A percentile compares a stretch with the other conserved stretches of the same genome.
Evolutionary conservation across 306 rosid species (phyloP).

Genomic region (Clitoria ternatea): DNA sequence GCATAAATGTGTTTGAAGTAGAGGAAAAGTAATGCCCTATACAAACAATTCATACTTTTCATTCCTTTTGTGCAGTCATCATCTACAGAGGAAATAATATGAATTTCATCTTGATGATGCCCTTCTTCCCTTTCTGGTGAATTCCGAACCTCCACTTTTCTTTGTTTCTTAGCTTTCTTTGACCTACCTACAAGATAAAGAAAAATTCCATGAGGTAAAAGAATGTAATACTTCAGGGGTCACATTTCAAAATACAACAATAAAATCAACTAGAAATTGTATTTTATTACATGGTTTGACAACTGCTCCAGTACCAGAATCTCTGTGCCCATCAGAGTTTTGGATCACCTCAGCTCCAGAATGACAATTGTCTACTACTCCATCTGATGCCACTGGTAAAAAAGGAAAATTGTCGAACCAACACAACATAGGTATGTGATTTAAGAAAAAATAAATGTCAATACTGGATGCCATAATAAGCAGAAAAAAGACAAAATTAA

Average conservation of each 20-base stretch:
- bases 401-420: background rate
- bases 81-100: conserved; percentile 38
- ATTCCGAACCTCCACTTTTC: conserved; percentile 34
- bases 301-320: conserved; percentile 19
- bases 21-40: background rate
- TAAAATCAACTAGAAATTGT: background rate
- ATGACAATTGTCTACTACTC: background rate
- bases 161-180: conserved; percentile 50
- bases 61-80: conserved; percentile 52
- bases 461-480: background rate
- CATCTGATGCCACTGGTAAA: conserved; percentile 13
- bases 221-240: conserved; percentile 4
- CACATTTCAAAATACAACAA: background rate
- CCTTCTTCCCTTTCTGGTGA: conserved; percentile 25
- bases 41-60: conserved; percentile 38
- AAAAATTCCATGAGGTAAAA: background rate
- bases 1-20: background rate
- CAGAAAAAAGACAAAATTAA: background rate
- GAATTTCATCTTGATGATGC: conserved; percentile 28
- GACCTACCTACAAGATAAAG: conserved; percentile 45
- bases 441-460: background rate
- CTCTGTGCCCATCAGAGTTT: background rate
- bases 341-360: conserved; percentile 3
- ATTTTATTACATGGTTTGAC: conserved; percentile 15
- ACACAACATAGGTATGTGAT: background rate